Percentiles rank a stretch among this genome's conserved stretches.
phyloP scores from a whole-genome alignment of 1,284 basidiomycete genomes.

The Leccinum cinnamomeum region DNA sequence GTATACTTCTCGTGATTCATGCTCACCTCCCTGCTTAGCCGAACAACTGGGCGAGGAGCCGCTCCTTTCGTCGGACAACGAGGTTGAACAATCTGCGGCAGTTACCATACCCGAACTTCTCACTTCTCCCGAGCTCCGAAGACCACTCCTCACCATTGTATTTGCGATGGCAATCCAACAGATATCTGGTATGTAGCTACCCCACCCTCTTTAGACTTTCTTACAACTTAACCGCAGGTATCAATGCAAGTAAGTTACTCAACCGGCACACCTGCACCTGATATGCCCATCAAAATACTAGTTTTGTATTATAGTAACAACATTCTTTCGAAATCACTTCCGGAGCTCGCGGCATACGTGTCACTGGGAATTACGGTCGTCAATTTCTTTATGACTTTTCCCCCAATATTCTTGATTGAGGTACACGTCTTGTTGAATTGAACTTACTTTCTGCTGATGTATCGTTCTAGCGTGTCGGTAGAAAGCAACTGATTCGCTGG shows the following conservation, averaged over 20 bases:
- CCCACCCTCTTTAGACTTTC: neutral
- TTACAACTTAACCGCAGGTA: constrained; percentile 32
- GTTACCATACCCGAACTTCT: constrained; percentile 58
- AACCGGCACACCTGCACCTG: neutral
- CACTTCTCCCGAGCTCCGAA: constrained; percentile 55
- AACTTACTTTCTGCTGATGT: constrained; percentile 1
- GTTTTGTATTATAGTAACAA: constrained; percentile 90
- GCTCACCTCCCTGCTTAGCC: constrained; percentile 16
- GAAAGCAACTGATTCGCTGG: constrained; percentile 56
- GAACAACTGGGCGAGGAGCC: constrained; percentile 40
- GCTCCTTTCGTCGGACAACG: constrained; percentile 45
- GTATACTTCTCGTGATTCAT: neutral
- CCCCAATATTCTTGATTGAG: constrained; percentile 85
- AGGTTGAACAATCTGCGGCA: constrained; percentile 31
- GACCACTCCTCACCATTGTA: constrained; percentile 68
- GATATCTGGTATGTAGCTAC: constrained; percentile 56
- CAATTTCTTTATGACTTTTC: constrained; percentile 79
- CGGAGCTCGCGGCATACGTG: constrained; percentile 74
- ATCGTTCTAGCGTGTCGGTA: constrained; percentile 57
- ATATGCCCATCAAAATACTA: constrained; percentile 40
- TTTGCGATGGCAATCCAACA: constrained; percentile 80
- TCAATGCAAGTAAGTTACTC: constrained; percentile 53
- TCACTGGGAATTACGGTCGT: constrained; percentile 79
- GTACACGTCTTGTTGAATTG: constrained; percentile 29
- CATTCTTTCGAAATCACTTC: constrained; percentile 77